These are phyloP conservation scores for Tetrapisispora nanseiensis DNA, from an alignment of 805 yeast species.

Conservation along the genomic window DNA sequence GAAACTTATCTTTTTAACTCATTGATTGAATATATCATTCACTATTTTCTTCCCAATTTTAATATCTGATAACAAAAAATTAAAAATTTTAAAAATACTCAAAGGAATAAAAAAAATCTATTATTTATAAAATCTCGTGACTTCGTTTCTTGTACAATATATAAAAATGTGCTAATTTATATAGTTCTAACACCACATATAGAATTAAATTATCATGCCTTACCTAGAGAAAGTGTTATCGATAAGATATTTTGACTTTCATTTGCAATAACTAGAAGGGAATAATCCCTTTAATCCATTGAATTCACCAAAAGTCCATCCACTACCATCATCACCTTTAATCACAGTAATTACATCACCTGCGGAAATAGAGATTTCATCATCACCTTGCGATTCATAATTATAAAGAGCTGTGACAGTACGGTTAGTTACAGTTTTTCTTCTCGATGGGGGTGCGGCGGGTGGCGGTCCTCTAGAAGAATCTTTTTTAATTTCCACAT, in stretches of 20 bases:
- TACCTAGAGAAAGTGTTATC: no score
- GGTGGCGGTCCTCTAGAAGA: slow-evolving; percentile 51
- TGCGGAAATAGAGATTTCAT: slow-evolving; percentile 59
- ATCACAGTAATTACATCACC: slow-evolving; percentile 69
- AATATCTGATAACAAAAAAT: no score
- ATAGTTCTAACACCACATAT: no score
- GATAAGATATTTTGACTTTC: no score
- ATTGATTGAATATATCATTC: background rate
- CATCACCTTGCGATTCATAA: slow-evolving; percentile 67
- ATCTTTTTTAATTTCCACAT: slow-evolving; percentile 41
- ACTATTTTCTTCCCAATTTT: no score
- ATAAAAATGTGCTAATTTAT: no score
- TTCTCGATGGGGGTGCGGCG: slow-evolving; percentile 61
- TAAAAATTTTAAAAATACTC: no score
- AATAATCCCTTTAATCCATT: slow-evolving; percentile 58
- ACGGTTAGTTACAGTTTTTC: slow-evolving; percentile 30
- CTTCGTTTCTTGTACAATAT: background rate
- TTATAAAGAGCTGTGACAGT: slow-evolving; percentile 66
- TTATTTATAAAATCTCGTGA: no score
- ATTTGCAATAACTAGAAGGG: slow-evolving; percentile 67
- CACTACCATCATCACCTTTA: slow-evolving; percentile 66
- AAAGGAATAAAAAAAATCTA: no score
- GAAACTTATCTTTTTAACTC: background rate
- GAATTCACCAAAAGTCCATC: slow-evolving; percentile 91
- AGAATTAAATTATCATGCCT: no score